Percentiles rank a stretch among this genome's conserved stretches.
These are phyloP conservation scores for Stagonosporopsis rhizophila DNA, from an alignment of 2,329 filamentous ascomycete species.

Conservation along the genomic window DNA sequence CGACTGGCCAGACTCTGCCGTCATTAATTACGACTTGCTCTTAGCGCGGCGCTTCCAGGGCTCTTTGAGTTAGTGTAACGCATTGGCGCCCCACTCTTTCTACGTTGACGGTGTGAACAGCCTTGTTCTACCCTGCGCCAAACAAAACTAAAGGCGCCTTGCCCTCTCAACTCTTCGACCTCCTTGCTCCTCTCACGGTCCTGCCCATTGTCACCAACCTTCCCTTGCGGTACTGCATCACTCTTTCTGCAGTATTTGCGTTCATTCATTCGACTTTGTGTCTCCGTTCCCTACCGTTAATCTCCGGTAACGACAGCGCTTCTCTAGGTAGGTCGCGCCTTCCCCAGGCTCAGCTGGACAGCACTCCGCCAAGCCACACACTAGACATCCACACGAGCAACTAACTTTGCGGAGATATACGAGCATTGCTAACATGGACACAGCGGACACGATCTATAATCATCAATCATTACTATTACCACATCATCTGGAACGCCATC, in stretches of 20 bases:
- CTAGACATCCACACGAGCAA: conserved; percentile 25
- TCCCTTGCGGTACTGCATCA: conserved; percentile 62
- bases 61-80: conserved; percentile 13
- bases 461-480: conserved; percentile 20
- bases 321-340: conserved; percentile 36
- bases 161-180: conserved; percentile 23
- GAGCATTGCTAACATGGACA: conserved; percentile 30
- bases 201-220: conserved; percentile 31
- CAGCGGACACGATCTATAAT: conserved; percentile 41
- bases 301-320: conserved; percentile 23
- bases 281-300: conserved; percentile 30
- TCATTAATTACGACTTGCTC: conserved; percentile 15
- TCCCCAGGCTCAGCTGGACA: conserved; percentile 18
- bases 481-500: conserved; percentile 29
- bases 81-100: conserved; percentile 16
- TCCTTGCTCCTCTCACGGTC: conserved; percentile 47
- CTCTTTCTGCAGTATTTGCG: conserved; percentile 67
- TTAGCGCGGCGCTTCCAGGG: conserved; percentile 17
- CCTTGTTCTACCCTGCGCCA: conserved; percentile 28
- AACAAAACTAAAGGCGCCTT: conserved; percentile 29
- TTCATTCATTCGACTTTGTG: conserved; percentile 48
- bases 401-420: conserved; percentile 19
- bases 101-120: conserved; percentile 27
- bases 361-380: conserved; percentile 30
- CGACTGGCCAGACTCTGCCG: conserved; percentile 22